Evolutionary conservation across 2,329 filamentous ascomycete genomes (phyloP).

Genomic region (Fusarium domesticum): DNA sequence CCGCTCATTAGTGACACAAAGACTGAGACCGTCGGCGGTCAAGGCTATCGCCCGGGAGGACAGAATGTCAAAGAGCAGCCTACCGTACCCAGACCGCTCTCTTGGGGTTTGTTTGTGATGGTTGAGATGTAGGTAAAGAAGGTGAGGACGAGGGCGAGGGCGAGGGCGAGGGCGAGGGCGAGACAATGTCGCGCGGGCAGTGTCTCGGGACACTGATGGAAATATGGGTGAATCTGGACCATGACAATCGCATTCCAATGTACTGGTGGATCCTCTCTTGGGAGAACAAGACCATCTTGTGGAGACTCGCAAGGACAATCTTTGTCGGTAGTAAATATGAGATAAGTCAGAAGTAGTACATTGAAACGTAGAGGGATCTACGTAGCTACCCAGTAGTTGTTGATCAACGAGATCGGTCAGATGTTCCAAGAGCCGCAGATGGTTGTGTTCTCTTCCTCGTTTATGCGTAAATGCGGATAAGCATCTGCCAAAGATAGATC

Average conservation of each 20-base stretch:
- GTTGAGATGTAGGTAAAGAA: neutral
- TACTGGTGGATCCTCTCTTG: too few species aligned
- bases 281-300: neutral
- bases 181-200: neutral
- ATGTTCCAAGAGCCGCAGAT: neutral
- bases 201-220: constrained; percentile 5
- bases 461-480: constrained; percentile 21
- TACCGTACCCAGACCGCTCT: constrained; percentile 21
- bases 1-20: constrained; percentile 11
- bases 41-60: constrained; percentile 13
- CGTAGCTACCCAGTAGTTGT: neutral
- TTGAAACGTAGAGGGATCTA: neutral
- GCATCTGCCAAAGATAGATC: constrained; percentile 10
- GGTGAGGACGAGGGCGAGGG: neutral
- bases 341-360: neutral
- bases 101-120: constrained; percentile 3
- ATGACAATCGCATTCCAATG: neutral
- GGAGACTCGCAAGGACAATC: neutral
- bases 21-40: constrained; percentile 15
- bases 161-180: neutral
- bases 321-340: neutral
- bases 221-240: neutral
- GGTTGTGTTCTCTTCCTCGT: constrained; percentile 17
- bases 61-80: constrained; percentile 10
- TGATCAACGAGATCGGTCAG: neutral